phyloP scores from a whole-genome alignment of 139 green algal genomes.

The Desmodesmus armatus region DNA sequence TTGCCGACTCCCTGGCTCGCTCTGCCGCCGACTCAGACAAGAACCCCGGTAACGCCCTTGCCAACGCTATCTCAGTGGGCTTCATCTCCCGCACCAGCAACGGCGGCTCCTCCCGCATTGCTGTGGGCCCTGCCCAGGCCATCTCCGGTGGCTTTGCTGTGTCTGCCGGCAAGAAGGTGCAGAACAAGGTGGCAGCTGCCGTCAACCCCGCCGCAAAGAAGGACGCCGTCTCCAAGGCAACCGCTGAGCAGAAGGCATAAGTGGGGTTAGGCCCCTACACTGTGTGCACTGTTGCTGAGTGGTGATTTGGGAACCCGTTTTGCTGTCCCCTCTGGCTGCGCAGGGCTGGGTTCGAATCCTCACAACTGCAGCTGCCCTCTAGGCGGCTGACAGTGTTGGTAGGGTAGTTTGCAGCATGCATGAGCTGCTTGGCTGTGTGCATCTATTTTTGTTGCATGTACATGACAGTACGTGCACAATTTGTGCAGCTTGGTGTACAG shows the following conservation, averaged over 20 bases:
- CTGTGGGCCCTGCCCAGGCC: conserved; percentile 42
- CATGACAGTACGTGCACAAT: background rate
- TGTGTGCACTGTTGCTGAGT: too few species aligned
- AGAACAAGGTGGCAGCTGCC: background rate
- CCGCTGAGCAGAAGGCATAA: conserved; percentile 21
- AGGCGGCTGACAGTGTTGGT: background rate
- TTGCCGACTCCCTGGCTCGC: conserved; percentile 31
- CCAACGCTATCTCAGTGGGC: conserved; percentile 46
- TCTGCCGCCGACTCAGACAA: conserved; percentile 39
- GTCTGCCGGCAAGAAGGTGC: conserved; percentile 30
- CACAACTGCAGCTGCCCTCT: background rate
- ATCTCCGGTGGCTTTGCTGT: conserved; percentile 47
- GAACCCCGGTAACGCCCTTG: conserved; percentile 46
- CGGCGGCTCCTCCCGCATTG: conserved; percentile 38
- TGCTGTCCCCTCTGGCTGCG: background rate
- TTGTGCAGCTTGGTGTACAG: background rate
- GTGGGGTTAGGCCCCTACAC: too few species aligned
- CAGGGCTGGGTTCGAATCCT: background rate
- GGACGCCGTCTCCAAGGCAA: background rate
- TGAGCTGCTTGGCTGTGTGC: background rate
- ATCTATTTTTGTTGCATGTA: background rate
- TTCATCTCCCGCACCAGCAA: conserved; percentile 44
- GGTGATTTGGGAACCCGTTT: background rate
- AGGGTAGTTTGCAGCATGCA: background rate
- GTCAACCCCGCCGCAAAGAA: conserved; percentile 26